phyloP scores from a whole-genome alignment of 208 protist species.

The Lotmaria passim region DNA sequence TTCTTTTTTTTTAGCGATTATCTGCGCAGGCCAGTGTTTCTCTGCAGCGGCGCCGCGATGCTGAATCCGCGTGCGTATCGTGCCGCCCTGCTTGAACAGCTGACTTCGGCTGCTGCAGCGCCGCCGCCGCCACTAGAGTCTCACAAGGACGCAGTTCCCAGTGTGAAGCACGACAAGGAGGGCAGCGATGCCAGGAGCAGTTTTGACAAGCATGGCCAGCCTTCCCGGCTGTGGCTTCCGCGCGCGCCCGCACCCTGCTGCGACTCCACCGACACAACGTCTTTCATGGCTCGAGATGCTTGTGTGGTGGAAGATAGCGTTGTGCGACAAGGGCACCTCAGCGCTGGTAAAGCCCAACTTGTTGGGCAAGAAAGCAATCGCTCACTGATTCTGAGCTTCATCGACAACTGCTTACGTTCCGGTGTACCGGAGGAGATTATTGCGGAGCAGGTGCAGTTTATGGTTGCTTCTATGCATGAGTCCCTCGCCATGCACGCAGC shows the following conservation, averaged over 20 bases:
- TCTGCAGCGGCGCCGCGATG: background rate
- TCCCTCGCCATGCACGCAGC: slow-evolving; percentile 62
- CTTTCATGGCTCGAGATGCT: background rate
- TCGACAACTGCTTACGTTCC: slow-evolving; percentile 65
- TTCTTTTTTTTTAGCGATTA: too few relatives aligned
- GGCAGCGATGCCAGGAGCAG: too few relatives aligned
- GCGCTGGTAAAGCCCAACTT: background rate
- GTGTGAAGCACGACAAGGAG: background rate
- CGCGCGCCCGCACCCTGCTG: background rate
- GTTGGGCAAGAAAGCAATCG: slow-evolving; percentile 23
- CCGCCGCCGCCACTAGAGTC: background rate
- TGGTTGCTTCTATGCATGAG: slow-evolving; percentile 79
- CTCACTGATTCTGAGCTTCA: slow-evolving; percentile 72
- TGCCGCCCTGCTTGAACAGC: slow-evolving; percentile 49
- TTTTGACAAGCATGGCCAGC: background rate
- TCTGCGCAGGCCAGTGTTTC: too few relatives aligned
- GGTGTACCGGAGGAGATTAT: slow-evolving; percentile 73
- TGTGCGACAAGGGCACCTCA: background rate
- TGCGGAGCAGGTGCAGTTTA: slow-evolving; percentile 75
- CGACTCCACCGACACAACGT: too few relatives aligned
- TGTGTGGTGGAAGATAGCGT: slow-evolving; percentile 17
- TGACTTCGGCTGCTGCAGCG: slow-evolving; percentile 22
- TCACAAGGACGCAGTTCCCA: too few relatives aligned
- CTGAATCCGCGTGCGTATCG: slow-evolving; percentile 43
- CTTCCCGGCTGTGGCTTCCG: background rate